phyloP scores from a whole-genome alignment of 2,329 filamentous ascomycete genomes.

The Pseudocercospora pini-densiflorae region DNA sequence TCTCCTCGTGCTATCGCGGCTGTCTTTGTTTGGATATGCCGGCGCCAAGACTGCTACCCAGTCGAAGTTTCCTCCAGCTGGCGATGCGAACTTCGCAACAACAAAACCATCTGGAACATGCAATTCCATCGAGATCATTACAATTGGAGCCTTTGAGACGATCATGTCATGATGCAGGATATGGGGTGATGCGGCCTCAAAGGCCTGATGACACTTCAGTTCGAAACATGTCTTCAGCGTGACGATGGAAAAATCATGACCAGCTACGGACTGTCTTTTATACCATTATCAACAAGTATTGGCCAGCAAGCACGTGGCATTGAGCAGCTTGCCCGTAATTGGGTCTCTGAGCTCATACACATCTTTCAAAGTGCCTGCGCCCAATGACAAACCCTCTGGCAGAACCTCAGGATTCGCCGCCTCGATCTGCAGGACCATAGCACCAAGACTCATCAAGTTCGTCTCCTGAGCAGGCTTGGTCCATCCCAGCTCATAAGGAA shows the following conservation, averaged over 20 bases:
- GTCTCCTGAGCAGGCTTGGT: constrained; percentile 26
- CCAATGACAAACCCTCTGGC: constrained; percentile 8
- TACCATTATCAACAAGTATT: not conserved
- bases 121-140: not conserved
- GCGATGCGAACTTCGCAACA: too few species aligned
- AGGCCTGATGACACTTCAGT: not conserved
- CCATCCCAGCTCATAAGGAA: constrained; percentile 45
- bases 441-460: constrained; percentile 27
- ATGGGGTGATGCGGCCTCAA: not conserved
- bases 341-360: constrained; percentile 9
- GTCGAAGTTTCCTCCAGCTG: not conserved
- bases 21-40: not conserved
- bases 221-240: not conserved
- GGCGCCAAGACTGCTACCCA: not conserved
- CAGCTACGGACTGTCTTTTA: constrained; percentile 10
- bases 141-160: not conserved
- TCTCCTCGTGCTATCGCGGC: not conserved
- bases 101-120: too few species aligned
- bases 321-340: constrained; percentile 6
- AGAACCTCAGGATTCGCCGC: constrained; percentile 7
- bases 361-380: constrained; percentile 7
- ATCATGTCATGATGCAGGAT: not conserved
- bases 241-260: not conserved
- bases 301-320: constrained; percentile 7
- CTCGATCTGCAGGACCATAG: constrained; percentile 16